Conservation (phyloP, 83 land plant species). For the Thuja plicata region DNA sequence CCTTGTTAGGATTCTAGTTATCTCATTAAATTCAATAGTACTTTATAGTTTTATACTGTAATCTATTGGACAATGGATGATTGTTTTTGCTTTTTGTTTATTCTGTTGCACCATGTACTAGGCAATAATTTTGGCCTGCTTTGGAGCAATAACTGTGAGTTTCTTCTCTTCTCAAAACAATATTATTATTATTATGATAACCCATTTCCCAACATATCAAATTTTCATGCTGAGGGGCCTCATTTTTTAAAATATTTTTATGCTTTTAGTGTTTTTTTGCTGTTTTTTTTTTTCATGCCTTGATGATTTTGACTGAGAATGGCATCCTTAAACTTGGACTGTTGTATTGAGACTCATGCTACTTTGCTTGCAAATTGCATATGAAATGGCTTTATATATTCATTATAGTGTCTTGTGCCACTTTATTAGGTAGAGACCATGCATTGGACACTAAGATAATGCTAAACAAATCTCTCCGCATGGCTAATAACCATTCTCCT, state of each 20-base stretch:
- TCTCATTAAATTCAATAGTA: background rate
- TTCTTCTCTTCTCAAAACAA: background rate
- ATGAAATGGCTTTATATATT: background rate
- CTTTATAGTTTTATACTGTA: background rate
- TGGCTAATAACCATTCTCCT: background rate
- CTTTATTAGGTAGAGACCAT: constrained; percentile 2
- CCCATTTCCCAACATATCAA: background rate
- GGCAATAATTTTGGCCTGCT: constrained; percentile 13
- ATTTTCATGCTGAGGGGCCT: background rate
- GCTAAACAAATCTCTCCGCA: background rate
- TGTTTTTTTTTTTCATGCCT: background rate
- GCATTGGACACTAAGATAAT: background rate
- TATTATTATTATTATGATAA: background rate
- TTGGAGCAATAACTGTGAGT: background rate
- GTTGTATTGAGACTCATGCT: background rate
- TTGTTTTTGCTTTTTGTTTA: background rate
- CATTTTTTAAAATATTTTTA: background rate
- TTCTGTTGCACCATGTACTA: background rate
- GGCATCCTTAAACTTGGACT: background rate
- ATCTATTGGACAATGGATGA: background rate
- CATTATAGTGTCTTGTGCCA: background rate
- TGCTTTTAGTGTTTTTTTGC: background rate
- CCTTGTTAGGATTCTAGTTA: background rate
- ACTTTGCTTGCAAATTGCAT: background rate
- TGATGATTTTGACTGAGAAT: background rate